Conservation (phyloP, 495 filamentous ascomycete species). For the Penicillium verhagenii region DNA sequence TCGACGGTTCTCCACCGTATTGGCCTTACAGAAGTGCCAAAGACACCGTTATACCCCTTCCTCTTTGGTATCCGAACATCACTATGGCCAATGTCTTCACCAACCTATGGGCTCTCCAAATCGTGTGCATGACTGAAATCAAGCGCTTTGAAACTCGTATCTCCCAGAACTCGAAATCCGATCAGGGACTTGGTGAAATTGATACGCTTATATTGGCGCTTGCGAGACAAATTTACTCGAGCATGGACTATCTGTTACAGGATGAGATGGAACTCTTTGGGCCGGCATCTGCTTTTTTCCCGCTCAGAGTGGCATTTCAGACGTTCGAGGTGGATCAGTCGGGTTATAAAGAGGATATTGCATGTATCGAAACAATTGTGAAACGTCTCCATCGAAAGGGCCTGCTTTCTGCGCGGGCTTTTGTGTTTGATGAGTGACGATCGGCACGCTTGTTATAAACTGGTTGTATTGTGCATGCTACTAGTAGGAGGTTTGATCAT, state of each 20-base stretch:
- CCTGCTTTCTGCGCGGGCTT: background rate
- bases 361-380: background rate
- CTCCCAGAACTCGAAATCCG: background rate
- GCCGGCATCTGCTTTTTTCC: constrained; percentile 33
- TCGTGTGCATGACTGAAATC: constrained; percentile 32
- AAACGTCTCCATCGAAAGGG: background rate
- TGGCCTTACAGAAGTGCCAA: background rate
- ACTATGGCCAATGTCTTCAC: constrained; percentile 36
- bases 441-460: background rate
- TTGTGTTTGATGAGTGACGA: background rate
- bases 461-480: no score
- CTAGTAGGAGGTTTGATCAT: no score
- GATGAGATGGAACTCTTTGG: constrained; percentile 44
- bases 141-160: constrained; percentile 8
- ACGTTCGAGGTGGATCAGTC: background rate
- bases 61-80: constrained; percentile 32
- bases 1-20: background rate
- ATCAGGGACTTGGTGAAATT: background rate
- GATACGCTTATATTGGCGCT: background rate
- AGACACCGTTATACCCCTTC: constrained; percentile 1
- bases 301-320: constrained; percentile 14
- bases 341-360: background rate
- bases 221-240: constrained; percentile 29
- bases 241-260: constrained; percentile 39
- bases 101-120: constrained; percentile 36